Evolutionary conservation across 345 rosid genomes (phyloP).

Genomic region (Excoecaria agallocha): DNA sequence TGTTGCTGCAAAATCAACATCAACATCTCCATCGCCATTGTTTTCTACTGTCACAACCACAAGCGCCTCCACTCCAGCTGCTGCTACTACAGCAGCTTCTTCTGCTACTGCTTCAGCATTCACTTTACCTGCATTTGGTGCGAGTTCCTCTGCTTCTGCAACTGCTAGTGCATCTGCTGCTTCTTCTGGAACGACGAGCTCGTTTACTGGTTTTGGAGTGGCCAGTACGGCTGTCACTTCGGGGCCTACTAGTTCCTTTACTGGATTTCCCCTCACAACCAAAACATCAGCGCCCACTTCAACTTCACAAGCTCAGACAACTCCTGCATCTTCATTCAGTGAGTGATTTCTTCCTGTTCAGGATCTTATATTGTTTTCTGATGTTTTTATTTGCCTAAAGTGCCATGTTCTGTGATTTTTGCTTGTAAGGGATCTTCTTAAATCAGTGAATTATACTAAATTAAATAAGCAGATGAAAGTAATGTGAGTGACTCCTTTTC

Average conservation of each 20-base stretch:
- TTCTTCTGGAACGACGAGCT: slow-evolving; percentile 33
- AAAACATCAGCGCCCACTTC: slow-evolving; percentile 44
- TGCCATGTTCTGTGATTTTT: background rate
- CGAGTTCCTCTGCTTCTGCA: slow-evolving; percentile 35
- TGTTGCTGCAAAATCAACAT: slow-evolving; percentile 31
- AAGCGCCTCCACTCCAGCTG: background rate
- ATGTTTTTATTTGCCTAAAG: background rate
- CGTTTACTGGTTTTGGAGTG: slow-evolving; percentile 54
- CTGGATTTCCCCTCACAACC: slow-evolving; percentile 61
- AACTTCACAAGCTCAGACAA: slow-evolving; percentile 49
- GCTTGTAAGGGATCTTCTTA: background rate
- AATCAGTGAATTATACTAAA: background rate
- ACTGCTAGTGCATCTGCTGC: slow-evolving; percentile 38
- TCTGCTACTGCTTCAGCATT: slow-evolving; percentile 41
- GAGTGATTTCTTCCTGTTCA: slow-evolving; percentile 28
- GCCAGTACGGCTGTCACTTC: slow-evolving; percentile 44
- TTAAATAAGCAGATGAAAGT: background rate
- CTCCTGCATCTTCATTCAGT: slow-evolving; percentile 51
- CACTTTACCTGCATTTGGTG: slow-evolving; percentile 46
- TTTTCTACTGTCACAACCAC: slow-evolving; percentile 59
- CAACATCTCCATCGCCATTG: slow-evolving; percentile 35
- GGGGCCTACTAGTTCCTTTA: slow-evolving; percentile 49
- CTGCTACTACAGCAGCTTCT: slow-evolving; percentile 34
- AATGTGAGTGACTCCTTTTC: background rate
- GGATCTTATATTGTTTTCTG: background rate